These are phyloP conservation scores for Kwoniella sp. DNA, from an alignment of 768 basidiomycete species.

Conservation along the genomic window DNA sequence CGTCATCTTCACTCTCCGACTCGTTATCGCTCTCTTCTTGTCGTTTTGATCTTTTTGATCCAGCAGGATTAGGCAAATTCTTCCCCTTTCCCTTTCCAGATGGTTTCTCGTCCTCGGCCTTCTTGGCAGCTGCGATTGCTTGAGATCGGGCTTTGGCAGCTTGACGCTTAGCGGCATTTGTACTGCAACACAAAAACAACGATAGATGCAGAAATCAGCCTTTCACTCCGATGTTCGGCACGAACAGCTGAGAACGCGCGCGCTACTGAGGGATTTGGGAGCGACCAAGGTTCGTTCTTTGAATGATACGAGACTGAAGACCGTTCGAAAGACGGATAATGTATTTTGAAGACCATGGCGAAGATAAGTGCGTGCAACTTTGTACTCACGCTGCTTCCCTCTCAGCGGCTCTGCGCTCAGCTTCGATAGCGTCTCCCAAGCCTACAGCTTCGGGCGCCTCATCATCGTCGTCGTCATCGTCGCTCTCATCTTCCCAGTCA, in stretches of 20 bases:
- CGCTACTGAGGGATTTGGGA: too few species aligned
- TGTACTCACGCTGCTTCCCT: conserved; percentile 20
- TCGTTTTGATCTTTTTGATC: neutral
- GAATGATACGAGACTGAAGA: too few species aligned
- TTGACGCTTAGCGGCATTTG: conserved; percentile 2
- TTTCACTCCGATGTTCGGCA: neutral
- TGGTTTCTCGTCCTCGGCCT: neutral
- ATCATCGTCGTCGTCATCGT: conserved; percentile 28
- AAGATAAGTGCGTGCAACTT: neutral
- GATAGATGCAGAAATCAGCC: neutral
- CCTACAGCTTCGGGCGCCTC: conserved; percentile 37
- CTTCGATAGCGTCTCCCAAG: conserved; percentile 15
- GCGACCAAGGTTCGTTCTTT: neutral
- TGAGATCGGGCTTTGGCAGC: conserved; percentile 24
- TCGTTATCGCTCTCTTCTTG: conserved; percentile 5
- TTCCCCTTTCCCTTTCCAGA: conserved; percentile 14
- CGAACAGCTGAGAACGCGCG: neutral
- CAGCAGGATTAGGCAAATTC: conserved; percentile 21
- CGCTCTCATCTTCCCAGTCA: conserved; percentile 19
- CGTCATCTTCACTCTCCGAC: conserved; percentile 14
- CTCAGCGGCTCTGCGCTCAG: conserved; percentile 4
- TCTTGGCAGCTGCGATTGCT: conserved; percentile 23
- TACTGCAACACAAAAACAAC: neutral
- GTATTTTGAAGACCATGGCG: too few species aligned
- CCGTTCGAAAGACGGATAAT: too few species aligned